These are phyloP conservation scores for Monilinia polystroma DNA, from an alignment of 2,329 filamentous ascomycete genomes.

Conservation along the genomic window DNA sequence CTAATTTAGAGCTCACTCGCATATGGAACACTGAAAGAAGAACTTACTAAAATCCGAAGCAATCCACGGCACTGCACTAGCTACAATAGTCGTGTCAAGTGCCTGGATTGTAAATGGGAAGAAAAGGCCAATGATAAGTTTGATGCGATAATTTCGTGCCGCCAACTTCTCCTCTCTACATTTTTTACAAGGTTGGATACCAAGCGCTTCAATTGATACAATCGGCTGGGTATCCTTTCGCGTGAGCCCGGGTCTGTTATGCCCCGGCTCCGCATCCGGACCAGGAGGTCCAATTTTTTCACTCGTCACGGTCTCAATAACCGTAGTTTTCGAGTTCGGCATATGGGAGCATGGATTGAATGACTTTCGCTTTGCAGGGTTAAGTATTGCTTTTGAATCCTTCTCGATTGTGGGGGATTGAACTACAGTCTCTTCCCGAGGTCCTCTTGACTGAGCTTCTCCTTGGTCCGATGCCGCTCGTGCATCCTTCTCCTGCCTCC, in stretches of 20 bases:
- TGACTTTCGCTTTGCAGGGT: background rate
- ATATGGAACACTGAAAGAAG: background rate
- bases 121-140: conserved; percentile 57
- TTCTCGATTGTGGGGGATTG: background rate
- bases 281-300: background rate
- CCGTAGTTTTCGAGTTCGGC: background rate
- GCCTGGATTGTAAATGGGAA: conserved; percentile 61
- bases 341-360: background rate
- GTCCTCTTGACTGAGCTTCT: background rate
- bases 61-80: conserved; percentile 61
- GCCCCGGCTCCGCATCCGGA: background rate
- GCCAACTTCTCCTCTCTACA: conserved; percentile 39
- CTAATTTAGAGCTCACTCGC: background rate
- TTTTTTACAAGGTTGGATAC: background rate
- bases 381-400: background rate
- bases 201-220: background rate
- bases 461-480: background rate
- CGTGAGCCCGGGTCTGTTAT: background rate
- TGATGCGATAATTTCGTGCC: conserved; percentile 53
- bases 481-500: background rate
- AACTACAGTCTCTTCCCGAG: background rate
- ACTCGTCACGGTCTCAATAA: background rate
- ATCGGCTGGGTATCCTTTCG: background rate
- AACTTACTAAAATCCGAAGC: conserved; percentile 60
- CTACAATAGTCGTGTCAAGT: conserved; percentile 63